phyloP scores from a whole-genome alignment of 2,329 filamentous ascomycete species.

The Microthyrium microscopicum region DNA sequence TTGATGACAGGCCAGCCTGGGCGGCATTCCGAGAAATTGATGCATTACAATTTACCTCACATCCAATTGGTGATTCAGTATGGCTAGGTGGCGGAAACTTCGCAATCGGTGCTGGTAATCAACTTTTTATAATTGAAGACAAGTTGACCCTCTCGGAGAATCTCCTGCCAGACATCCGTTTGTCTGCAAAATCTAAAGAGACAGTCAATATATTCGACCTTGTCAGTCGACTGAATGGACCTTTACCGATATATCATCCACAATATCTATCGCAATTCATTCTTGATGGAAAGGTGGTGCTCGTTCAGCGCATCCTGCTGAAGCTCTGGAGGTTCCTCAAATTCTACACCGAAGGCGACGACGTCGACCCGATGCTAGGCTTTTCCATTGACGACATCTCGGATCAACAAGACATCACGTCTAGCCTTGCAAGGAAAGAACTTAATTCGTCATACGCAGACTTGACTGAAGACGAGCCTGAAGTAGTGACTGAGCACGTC shows the following conservation, averaged over 20 bases:
- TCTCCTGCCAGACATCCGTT: slow-evolving; percentile 38
- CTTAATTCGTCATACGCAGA: slow-evolving; percentile 35
- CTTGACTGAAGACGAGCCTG: slow-evolving; percentile 37
- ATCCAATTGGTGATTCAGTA: slow-evolving; percentile 82
- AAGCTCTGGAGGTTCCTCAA: slow-evolving; percentile 62
- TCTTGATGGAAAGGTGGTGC: slow-evolving; percentile 53
- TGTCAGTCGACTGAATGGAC: slow-evolving; percentile 70
- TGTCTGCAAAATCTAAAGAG: slow-evolving; percentile 30
- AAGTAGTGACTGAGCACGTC: slow-evolving; percentile 53
- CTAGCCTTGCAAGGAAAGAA: slow-evolving; percentile 26
- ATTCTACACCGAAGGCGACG: slow-evolving; percentile 67
- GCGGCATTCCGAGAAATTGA: slow-evolving; percentile 67
- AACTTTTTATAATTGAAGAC: slow-evolving; percentile 72
- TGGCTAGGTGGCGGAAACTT: slow-evolving; percentile 79
- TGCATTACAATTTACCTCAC: slow-evolving; percentile 66
- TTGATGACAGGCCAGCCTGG: slow-evolving; percentile 82
- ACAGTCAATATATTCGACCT: slow-evolving; percentile 62
- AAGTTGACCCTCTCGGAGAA: slow-evolving; percentile 48
- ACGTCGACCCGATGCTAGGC: slow-evolving; percentile 61
- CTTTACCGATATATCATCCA: slow-evolving; percentile 80
- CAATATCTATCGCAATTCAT: slow-evolving; percentile 81
- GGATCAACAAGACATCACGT: slow-evolving; percentile 15
- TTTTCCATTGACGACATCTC: slow-evolving; percentile 32
- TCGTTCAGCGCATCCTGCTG: slow-evolving; percentile 58
- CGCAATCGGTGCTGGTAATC: slow-evolving; percentile 78